Conservation (phyloP, 2,329 filamentous ascomycete genomes). For the Neoarthrinium moseri region DNA sequence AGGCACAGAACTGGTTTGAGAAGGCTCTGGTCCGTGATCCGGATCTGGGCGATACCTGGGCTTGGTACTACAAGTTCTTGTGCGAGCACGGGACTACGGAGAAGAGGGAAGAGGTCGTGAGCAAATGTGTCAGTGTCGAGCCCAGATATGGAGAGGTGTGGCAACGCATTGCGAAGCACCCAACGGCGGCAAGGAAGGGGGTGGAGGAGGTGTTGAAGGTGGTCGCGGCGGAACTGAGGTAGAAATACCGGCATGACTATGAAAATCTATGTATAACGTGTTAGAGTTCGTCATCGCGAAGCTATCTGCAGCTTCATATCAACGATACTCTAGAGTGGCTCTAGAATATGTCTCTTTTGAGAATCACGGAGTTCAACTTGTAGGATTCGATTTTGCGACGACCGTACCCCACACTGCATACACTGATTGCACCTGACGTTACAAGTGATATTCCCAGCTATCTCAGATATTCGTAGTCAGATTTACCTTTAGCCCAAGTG, state of each 20-base stretch:
- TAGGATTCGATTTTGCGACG: too few species aligned
- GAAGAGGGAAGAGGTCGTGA: conserved; percentile 81
- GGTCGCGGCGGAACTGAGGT: conserved; percentile 57
- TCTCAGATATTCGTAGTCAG: too few species aligned
- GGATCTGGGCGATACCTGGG: conserved; percentile 91
- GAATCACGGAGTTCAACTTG: too few species aligned
- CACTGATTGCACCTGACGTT: too few species aligned
- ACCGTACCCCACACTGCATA: too few species aligned
- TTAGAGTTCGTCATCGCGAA: too few species aligned
- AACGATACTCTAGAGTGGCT: too few species aligned
- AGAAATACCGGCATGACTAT: neutral
- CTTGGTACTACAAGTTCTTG: conserved; percentile 96
- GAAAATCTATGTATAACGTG: too few species aligned
- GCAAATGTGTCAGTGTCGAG: conserved; percentile 79
- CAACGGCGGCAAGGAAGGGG: conserved; percentile 71
- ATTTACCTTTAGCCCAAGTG: too few species aligned
- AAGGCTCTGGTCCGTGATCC: conserved; percentile 87
- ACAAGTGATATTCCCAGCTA: too few species aligned
- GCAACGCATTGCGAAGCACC: conserved; percentile 84
- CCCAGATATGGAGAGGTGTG: conserved; percentile 91
- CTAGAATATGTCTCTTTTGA: too few species aligned
- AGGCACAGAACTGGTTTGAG: conserved; percentile 96
- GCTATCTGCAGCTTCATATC: too few species aligned
- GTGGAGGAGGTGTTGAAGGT: conserved; percentile 81
- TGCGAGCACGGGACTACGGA: conserved; percentile 90